phyloP scores from a whole-genome alignment of 495 filamentous ascomycete species.

The Hypoxylon perforatum region DNA sequence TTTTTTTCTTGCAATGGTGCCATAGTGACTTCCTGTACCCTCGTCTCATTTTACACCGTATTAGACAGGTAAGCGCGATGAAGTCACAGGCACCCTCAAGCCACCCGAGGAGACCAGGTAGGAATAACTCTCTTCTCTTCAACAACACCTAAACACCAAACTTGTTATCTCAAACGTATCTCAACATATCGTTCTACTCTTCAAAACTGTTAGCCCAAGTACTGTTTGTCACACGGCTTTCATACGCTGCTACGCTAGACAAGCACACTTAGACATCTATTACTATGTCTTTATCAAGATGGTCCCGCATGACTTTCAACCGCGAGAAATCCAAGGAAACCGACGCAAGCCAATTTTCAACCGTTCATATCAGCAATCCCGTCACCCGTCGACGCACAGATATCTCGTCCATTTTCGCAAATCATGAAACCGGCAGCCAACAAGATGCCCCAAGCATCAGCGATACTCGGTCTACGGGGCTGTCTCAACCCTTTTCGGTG shows the following conservation, averaged over 20 bases:
- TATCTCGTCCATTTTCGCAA: conserved; percentile 39
- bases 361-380: conserved; percentile 31
- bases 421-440: conserved; percentile 33
- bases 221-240: conserved; percentile 11
- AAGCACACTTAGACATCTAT: conserved; percentile 18
- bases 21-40: neutral
- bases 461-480: neutral
- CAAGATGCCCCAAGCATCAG: neutral
- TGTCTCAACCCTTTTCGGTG: conserved; percentile 16
- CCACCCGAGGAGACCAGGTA: neutral
- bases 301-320: conserved; percentile 37
- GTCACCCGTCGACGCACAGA: conserved; percentile 28
- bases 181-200: conserved; percentile 16
- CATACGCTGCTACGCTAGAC: conserved; percentile 17
- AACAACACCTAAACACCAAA: conserved; percentile 9
- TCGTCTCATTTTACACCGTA: no score
- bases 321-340: conserved; percentile 34
- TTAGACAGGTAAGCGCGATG: neutral
- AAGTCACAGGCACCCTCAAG: neutral
- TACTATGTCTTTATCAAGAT: conserved; percentile 44
- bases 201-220: conserved; percentile 9
- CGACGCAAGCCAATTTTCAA: conserved; percentile 32
- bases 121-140: neutral
- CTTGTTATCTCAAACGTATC: no score
- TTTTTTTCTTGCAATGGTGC: neutral